phyloP scores from a whole-genome alignment of 2,329 filamentous ascomycete species.

The Cyanodermella asteris region DNA sequence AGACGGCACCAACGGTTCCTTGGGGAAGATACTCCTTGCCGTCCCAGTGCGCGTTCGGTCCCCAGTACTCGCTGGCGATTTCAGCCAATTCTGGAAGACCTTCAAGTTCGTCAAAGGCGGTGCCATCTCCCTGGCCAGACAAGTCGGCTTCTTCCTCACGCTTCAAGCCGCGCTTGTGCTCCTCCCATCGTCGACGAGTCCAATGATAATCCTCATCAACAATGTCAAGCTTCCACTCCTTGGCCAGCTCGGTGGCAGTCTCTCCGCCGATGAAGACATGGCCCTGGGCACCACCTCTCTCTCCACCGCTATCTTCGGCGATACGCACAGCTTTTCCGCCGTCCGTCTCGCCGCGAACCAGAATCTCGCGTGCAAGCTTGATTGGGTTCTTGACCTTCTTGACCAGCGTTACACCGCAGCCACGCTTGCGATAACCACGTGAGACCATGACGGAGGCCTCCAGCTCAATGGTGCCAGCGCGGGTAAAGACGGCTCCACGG shows the following conservation, averaged over 20 bases:
- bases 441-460: conserved; percentile 75
- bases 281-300: conserved; percentile 29
- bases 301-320: conserved; percentile 9
- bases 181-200: conserved; percentile 56
- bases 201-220: conserved; percentile 56
- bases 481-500: conserved; percentile 69
- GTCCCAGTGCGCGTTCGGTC: conserved; percentile 27
- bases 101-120: too few species aligned
- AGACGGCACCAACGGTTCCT: conserved; percentile 67
- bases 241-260: conserved; percentile 47
- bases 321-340: conserved; percentile 17
- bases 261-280: conserved; percentile 49
- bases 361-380: conserved; percentile 45
- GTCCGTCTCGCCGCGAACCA: conserved; percentile 43
- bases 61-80: too few species aligned
- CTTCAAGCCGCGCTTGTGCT: conserved; percentile 43
- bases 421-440: conserved; percentile 48
- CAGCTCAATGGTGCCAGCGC: conserved; percentile 61
- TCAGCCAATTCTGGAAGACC: too few species aligned
- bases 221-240: conserved; percentile 38
- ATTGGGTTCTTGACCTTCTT: conserved; percentile 61
- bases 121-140: conserved; percentile 2
- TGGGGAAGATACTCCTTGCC: conserved; percentile 49
- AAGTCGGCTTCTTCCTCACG: conserved; percentile 11
- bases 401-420: conserved; percentile 54